Conservation (phyloP, 495 filamentous ascomycete species). For the Cercophora sp. region DNA sequence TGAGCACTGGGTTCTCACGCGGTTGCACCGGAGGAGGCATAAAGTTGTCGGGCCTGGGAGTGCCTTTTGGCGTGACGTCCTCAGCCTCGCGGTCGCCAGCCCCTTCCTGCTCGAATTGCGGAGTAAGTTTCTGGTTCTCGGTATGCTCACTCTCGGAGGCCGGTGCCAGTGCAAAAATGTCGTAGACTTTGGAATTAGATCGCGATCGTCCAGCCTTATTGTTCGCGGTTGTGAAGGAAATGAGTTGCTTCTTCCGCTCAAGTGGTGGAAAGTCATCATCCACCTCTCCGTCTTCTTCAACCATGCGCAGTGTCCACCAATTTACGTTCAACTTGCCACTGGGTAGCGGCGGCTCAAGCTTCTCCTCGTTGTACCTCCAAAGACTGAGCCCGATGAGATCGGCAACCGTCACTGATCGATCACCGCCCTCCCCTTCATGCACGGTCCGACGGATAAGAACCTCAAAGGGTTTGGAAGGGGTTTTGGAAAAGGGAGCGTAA, state of each 20-base stretch:
- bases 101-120: conserved; percentile 60
- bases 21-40: conserved; percentile 26
- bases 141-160: conserved; percentile 72
- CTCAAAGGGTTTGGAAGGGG: conserved; percentile 67
- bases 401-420: conserved; percentile 70
- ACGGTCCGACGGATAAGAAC: conserved; percentile 73
- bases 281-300: conserved; percentile 81
- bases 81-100: conserved; percentile 39
- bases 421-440: conserved; percentile 60
- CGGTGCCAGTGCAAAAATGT: conserved; percentile 87
- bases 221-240: conserved; percentile 87
- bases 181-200: conserved; percentile 77
- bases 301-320: conserved; percentile 88
- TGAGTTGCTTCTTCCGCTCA: conserved; percentile 70
- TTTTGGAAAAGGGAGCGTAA: conserved; percentile 76
- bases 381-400: conserved; percentile 88
- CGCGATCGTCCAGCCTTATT: conserved; percentile 65
- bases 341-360: conserved; percentile 65
- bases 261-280: conserved; percentile 93
- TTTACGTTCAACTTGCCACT: conserved; percentile 77
- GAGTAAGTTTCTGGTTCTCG: conserved; percentile 73
- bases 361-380: conserved; percentile 83
- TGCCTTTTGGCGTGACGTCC: conserved; percentile 37
- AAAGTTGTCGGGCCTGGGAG: conserved; percentile 40
- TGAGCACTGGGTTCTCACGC: conserved; percentile 57